Conservation (phyloP, 2,329 filamentous ascomycete species). For the Diaporthe eres region DNA sequence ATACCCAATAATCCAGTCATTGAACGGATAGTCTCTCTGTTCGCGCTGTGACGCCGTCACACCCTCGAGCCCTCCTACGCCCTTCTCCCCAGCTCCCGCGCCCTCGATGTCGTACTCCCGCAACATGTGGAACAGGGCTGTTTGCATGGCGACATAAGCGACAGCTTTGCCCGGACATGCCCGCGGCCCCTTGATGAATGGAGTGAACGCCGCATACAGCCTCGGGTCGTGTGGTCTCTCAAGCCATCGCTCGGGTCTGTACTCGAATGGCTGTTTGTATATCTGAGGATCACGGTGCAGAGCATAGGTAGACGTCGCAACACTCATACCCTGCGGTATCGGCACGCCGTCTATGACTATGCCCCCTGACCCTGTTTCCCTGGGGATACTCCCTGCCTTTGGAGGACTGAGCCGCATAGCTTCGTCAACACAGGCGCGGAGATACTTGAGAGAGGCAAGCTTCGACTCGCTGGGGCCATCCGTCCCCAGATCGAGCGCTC, state of each 20-base stretch:
- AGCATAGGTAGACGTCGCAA: neutral
- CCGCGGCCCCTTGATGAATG: neutral
- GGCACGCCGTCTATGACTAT: neutral
- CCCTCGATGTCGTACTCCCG: neutral
- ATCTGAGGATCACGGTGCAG: conserved; percentile 14
- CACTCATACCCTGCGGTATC: neutral
- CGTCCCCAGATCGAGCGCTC: neutral
- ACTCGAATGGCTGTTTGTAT: conserved; percentile 4
- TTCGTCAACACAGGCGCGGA: conserved; percentile 14
- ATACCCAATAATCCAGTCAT: conserved; percentile 23
- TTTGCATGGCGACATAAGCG: conserved; percentile 5
- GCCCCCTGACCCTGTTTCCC: neutral
- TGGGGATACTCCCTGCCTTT: conserved; percentile 9
- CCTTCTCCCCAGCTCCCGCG: accelerated
- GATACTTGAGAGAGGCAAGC: conserved; percentile 5
- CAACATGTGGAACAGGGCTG: neutral
- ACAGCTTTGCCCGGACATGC: conserved; percentile 17
- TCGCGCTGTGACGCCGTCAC: neutral
- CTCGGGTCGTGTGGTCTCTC: neutral
- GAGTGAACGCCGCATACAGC: conserved; percentile 7
- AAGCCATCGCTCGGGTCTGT: conserved; percentile 7
- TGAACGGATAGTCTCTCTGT: neutral
- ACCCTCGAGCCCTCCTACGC: neutral
- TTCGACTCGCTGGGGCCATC: neutral
- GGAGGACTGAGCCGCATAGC: conserved; percentile 5